Percentiles rank a stretch among this genome's conserved stretches.
These are phyloP conservation scores for Tremellales sp. DNA, from an alignment of 1,284 basidiomycete genomes.

Conservation along the genomic window DNA sequence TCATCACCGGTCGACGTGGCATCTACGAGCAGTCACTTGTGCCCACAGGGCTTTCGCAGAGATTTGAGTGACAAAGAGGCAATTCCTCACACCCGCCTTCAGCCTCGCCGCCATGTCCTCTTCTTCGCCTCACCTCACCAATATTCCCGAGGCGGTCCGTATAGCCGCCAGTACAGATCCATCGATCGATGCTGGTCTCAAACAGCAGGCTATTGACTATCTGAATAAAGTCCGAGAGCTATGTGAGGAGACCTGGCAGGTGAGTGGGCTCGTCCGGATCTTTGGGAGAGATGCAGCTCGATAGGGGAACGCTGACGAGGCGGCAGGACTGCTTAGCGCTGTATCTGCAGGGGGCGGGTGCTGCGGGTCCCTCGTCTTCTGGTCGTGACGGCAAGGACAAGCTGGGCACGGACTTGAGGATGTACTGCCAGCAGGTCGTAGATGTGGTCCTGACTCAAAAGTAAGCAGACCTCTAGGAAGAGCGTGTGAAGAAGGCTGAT, in stretches of 20 bases:
- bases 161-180: constrained; percentile 43
- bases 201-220: constrained; percentile 47
- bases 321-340: constrained; percentile 46
- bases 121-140: constrained; percentile 32
- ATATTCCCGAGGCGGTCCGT: constrained; percentile 47
- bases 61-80: too few relatives aligned
- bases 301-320: background rate
- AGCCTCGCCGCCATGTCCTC: background rate
- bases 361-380: constrained; percentile 23
- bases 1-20: too few relatives aligned
- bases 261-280: constrained; percentile 15
- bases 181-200: constrained; percentile 34
- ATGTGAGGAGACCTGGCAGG: constrained; percentile 49
- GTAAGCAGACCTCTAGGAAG: constrained; percentile 27
- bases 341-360: constrained; percentile 50
- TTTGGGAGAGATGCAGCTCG: background rate
- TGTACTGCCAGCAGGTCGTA: constrained; percentile 49
- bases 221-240: constrained; percentile 45
- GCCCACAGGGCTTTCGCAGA: too few relatives aligned
- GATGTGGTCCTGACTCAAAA: constrained; percentile 43
- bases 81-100: too few relatives aligned
- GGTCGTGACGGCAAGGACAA: constrained; percentile 49
- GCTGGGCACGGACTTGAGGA: constrained; percentile 42
- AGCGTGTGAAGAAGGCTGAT: background rate
- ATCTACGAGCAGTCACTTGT: too few relatives aligned